Evolutionary conservation across 2,329 filamentous ascomycete genomes (phyloP), one percentile per base, ranked within the genome.

Genomic region (Colletotrichum sublineola): DNA sequence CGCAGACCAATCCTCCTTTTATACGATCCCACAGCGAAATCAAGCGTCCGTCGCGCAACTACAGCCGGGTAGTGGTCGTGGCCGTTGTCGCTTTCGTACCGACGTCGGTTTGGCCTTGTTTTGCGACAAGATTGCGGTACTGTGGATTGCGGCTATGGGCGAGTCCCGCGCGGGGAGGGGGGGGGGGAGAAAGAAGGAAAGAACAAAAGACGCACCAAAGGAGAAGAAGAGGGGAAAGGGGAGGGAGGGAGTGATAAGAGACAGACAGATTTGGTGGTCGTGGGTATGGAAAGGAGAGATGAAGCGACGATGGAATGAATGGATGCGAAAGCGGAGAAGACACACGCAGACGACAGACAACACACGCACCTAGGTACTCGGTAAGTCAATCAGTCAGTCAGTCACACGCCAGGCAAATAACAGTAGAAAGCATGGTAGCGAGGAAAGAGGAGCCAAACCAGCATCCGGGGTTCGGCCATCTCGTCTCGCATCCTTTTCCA

Each of bases 1-100:
- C 60, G 46, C 40, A 61, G 66, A 67, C 33, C 61, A 66, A 70
- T 73, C 70, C 66, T 73, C 42, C 66, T 73, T 67, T 73, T 65
- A 56, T 52, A 63, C 69, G 46, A 62, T 70, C 69, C 60, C 67
- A 65, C 70, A 56, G 55, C 42, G 48, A 56, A 61, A 50, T 40
- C 44, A 56, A 56, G 40, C 14, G 70, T 24, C 33, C 38, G 66
- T 40, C 55, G 50, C 42, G 55, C 55, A 65, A 65, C 60, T 61
- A 61, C 46, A 64, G 48, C 46, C 33, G 12, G 38, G 24, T 40
- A 4, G 38, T 29, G 24, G 33, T 68, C 61, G 29, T 33, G 12
- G 55, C 63, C 52, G 53, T 50, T 48, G 31, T 44, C 24, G 58
- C 18, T 12, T 63, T 50, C 29, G 52, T 55, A 55, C 20, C 14